Evolutionary conservation across 768 basidiomycete genomes (phyloP).

Genomic region (Sporobolomyces pararoseus): DNA sequence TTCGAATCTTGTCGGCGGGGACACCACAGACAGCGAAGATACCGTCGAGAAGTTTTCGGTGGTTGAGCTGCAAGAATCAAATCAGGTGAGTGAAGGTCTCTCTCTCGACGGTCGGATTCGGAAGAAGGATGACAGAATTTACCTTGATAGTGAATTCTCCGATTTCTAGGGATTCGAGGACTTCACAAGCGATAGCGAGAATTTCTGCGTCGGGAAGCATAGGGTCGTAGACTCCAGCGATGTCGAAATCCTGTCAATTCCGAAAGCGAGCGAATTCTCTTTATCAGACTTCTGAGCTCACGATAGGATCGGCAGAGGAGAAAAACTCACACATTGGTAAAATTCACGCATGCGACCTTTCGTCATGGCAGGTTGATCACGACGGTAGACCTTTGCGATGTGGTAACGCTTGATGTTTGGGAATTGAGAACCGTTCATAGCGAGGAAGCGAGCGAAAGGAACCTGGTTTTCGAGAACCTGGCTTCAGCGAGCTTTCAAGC

Average conservation of each 20-base stretch:
- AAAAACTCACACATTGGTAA: slow-evolving; percentile 74
- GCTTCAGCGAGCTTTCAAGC: background rate
- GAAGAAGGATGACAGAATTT: slow-evolving; percentile 24
- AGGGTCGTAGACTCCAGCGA: slow-evolving; percentile 82
- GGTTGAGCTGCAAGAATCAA: slow-evolving; percentile 64
- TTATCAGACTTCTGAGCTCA: no score
- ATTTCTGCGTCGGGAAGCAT: slow-evolving; percentile 98
- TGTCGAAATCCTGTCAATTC: slow-evolving; percentile 79
- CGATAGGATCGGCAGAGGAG: background rate
- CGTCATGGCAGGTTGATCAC: slow-evolving; percentile 94
- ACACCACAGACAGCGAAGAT: slow-evolving; percentile 97
- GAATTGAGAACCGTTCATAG: slow-evolving; percentile 81
- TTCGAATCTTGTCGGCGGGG: slow-evolving; percentile 76
- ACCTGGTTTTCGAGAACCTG: slow-evolving; percentile 51
- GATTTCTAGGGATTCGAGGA: slow-evolving; percentile 76
- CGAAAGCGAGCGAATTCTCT: background rate
- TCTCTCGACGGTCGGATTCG: background rate
- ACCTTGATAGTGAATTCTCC: slow-evolving; percentile 95
- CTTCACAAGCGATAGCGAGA: slow-evolving; percentile 72
- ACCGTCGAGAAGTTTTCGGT: slow-evolving; percentile 94
- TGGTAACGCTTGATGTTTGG: slow-evolving; percentile 81
- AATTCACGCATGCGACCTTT: slow-evolving; percentile 99
- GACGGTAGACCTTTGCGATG: slow-evolving; percentile 95
- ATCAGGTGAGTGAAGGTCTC: background rate
- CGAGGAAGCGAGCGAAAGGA: slow-evolving; percentile 88